Conservation (phyloP, 2,329 filamentous ascomycete species). For the Aspergillus japonicus region DNA sequence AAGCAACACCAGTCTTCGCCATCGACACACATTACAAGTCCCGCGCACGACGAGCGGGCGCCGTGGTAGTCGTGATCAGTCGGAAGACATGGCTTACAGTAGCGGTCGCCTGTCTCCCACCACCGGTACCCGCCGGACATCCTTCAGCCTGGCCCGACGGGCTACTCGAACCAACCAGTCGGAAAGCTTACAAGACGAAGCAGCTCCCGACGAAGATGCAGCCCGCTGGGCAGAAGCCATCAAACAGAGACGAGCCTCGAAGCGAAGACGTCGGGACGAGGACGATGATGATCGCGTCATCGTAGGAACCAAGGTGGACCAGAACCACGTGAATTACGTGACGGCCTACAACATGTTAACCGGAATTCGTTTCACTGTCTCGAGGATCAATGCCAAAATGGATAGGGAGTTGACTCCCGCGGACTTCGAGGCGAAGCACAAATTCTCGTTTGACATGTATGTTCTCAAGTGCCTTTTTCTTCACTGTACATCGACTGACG, state of each 20-base stretch:
- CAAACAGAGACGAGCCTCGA: constrained; percentile 85
- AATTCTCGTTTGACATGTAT: constrained; percentile 98
- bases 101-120: constrained; percentile 81
- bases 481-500: constrained; percentile 20
- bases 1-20: constrained; percentile 62
- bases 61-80: constrained; percentile 63
- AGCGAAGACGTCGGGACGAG: constrained; percentile 78
- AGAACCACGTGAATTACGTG: constrained; percentile 95
- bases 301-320: constrained; percentile 95
- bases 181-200: constrained; percentile 78
- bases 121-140: constrained; percentile 68
- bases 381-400: constrained; percentile 92
- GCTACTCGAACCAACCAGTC: constrained; percentile 83
- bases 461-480: constrained; percentile 27
- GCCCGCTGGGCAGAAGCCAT: constrained; percentile 90
- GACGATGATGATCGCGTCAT: constrained; percentile 88
- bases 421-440: constrained; percentile 92
- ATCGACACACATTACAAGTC: constrained; percentile 86
- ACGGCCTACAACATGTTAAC: constrained; percentile 99
- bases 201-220: constrained; percentile 84
- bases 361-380: constrained; percentile 94
- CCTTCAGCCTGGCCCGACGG: constrained; percentile 76
- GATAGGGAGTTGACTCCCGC: constrained; percentile 84
- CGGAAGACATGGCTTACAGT: constrained; percentile 61
- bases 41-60: constrained; percentile 67